Percentiles rank a stretch among this genome's conserved stretches.
Evolutionary conservation across 495 filamentous ascomycete genomes (phyloP).

Genomic region (Daldinia decipiens): DNA sequence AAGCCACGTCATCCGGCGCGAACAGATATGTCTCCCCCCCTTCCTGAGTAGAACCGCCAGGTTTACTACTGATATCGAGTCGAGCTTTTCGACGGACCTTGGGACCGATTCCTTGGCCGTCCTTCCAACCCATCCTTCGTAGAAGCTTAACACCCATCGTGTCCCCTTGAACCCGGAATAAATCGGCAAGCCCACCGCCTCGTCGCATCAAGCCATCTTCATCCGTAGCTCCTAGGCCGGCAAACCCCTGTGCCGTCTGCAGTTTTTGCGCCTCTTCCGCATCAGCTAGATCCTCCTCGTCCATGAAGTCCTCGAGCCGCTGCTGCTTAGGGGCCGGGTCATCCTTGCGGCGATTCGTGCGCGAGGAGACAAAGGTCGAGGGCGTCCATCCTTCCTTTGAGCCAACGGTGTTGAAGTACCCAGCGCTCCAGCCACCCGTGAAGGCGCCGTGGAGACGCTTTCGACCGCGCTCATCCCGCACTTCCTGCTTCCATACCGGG

Average conservation of each 20-base stretch:
- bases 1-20: conserved; percentile 83
- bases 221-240: conserved; percentile 78
- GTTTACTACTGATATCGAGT: conserved; percentile 61
- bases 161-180: conserved; percentile 79
- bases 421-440: conserved; percentile 95
- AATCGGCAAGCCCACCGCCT: conserved; percentile 70
- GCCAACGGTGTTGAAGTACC: conserved; percentile 97
- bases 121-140: conserved; percentile 95
- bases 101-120: conserved; percentile 91
- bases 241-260: conserved; percentile 75
- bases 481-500: conserved; percentile 96
- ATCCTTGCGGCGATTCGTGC: conserved; percentile 79
- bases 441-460: conserved; percentile 96
- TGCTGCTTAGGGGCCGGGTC: conserved; percentile 62
- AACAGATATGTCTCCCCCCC: conserved; percentile 75
- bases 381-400: conserved; percentile 99
- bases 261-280: conserved; percentile 78
- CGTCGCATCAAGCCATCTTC: conserved; percentile 61
- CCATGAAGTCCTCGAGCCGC: conserved; percentile 94
- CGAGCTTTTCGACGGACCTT: conserved; percentile 82
- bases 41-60: conserved; percentile 42
- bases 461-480: conserved; percentile 89
- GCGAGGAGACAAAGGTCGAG: conserved; percentile 89
- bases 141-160: conserved; percentile 90
- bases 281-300: conserved; percentile 94